Base-by-base conservation (phyloP, 441 rosid genomes). In the Pelargonium myrrhifolium region DNA sequence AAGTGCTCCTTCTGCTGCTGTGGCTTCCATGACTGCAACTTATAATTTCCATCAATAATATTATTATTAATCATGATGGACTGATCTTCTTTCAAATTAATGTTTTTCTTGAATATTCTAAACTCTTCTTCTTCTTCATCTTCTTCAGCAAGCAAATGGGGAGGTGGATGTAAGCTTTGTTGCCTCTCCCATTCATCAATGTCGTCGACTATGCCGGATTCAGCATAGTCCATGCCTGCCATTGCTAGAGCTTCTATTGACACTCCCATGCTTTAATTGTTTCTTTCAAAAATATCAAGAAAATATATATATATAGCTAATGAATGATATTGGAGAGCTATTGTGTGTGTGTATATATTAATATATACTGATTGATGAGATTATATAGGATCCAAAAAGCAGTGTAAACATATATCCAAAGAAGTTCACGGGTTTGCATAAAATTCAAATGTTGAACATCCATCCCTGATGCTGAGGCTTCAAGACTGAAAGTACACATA, bases 201-300 rank as follows among this genome's bases (percentile, higher is more conserved):
- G 28, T 71, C n/a, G n/a, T n/a, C n/a, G n/a, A n/a, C 75, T 11
- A 73, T 43, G 1, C 68, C 75, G 61, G 49, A 68, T 65, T 73
- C 80, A 7, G 43, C 0, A 56, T 67, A 77, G 65, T 74, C 66
- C 4, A 42, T 15, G 6, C 79, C 82, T 4, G 76, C 73, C 82
- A 81, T 81, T 51, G 81, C 82, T 37, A 78, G 40, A 39, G 80
- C 76, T 70, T 81, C 84, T 14, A 74, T 17, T 2, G 80, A 76
- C 10, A 64, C 40, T 31, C 63, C 26, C 76, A 69, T 69, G 12
- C 17, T 37, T 64, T 17, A 0, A n/a, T n/a, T n/a, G n/a, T 60
- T 53, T 42, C 28, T 5, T 21, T 11, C 10, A n/a, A 18, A 20
- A 4, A 17, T 28, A 3, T 59, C 3, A 11, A 6, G 31, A 9